Evolutionary conservation across 345 rosid species (phyloP), one percentile per base, ranked within the genome.

Genomic region (Carallia brachiata): DNA sequence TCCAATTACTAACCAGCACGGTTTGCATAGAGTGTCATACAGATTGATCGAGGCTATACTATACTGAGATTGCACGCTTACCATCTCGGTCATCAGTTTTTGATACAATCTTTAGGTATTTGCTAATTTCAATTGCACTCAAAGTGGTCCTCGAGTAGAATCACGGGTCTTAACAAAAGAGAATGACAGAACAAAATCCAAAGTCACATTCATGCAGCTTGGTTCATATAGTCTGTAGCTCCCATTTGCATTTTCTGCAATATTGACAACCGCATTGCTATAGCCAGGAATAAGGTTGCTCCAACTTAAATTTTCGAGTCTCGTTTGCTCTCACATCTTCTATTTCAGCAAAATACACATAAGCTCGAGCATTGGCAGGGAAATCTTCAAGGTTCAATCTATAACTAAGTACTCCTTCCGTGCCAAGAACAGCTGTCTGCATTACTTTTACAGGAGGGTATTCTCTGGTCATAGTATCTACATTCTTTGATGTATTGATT

Each of bases 341-440:
- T 62, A 95, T 92, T 68, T 95, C 99, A 32, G 99, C 96, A 63
- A 92, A 92, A 82, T 87, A 94, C 7, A 96, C 96, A 66, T 78
- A 92, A 12, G 99, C 99, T 34, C 96, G 86, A 67, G 98, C 99
- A 70, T 88, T 90, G 36, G 98, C 98, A 37, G 98, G 99, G 80
- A 96, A 96, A 67, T 86, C 97, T 18, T 96, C 91, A 30, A 96
- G 93, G 84, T 96, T 91, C 66, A 92, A 70, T 65, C 98, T 77
- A 69, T 96, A 96, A 80, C 87, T 92, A 2, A 96, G 84, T 28
- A 55, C 36, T 66, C 87, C 97, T 75, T 81, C 75, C 0, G 94
- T 88, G 67, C 99, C 99, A 67, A 90, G 90, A 36, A 96, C 99
- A 37, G 97, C 98, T 52, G 97, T 90, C 75, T 96, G 99, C 98